phyloP scores from a whole-genome alignment of 768 basidiomycete genomes.

The Trametes punicea region DNA sequence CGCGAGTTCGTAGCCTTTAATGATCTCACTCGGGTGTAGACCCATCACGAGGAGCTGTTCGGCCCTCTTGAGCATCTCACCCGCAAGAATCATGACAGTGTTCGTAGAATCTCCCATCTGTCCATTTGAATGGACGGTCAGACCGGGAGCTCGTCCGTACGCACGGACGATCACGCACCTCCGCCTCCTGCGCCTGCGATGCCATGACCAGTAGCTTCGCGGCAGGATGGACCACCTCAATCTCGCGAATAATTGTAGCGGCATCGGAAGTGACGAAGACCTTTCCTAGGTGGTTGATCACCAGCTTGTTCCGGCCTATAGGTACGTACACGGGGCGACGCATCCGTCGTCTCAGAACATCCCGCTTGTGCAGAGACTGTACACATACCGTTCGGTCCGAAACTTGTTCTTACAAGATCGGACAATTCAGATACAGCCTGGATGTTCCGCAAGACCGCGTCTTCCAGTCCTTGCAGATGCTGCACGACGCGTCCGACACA shows the following conservation, averaged over 20 bases:
- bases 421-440: slow-evolving; percentile 94
- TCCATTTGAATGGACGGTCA: neutral
- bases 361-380: neutral
- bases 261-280: slow-evolving; percentile 99
- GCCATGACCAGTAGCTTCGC: slow-evolving; percentile 99
- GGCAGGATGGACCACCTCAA: slow-evolving; percentile 98
- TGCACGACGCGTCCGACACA: slow-evolving; percentile 26
- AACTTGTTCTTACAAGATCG: slow-evolving; percentile 93
- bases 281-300: slow-evolving; percentile 95
- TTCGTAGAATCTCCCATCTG: slow-evolving; percentile 98
- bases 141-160: neutral
- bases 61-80: slow-evolving; percentile 91
- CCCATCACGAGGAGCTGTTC: slow-evolving; percentile 95
- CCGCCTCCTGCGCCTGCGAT: slow-evolving; percentile 91
- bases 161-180: slow-evolving; percentile 50
- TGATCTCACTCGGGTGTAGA: slow-evolving; percentile 93
- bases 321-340: neutral
- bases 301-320: slow-evolving; percentile 90
- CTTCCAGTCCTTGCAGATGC: slow-evolving; percentile 89
- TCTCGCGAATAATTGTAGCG: slow-evolving; percentile 95
- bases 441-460: slow-evolving; percentile 96
- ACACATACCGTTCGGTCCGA: slow-evolving; percentile 87
- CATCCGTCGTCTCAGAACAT: neutral
- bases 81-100: slow-evolving; percentile 90
- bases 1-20: slow-evolving; percentile 93